A percentile compares a stretch with the other conserved stretches of the same genome.
Conservation (phyloP, 1,284 basidiomycete species). For the Melampsora larici-populina region DNA sequence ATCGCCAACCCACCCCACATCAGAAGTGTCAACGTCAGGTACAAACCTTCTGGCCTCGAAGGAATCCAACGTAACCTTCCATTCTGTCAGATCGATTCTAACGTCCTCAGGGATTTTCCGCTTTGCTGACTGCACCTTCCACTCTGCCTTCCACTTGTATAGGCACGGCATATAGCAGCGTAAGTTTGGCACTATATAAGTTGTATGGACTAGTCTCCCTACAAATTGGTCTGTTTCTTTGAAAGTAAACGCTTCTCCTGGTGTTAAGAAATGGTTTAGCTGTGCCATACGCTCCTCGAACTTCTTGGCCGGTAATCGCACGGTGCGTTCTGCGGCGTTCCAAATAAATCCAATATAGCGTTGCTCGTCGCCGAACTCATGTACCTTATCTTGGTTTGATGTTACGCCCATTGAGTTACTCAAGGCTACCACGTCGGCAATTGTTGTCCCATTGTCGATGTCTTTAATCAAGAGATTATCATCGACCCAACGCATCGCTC, state of each 20-base stretch:
- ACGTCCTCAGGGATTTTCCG: not conserved
- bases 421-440: not conserved
- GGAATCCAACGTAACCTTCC: not conserved
- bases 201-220: not conserved
- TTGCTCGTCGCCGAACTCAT: not conserved
- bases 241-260: not conserved
- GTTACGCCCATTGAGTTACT: not conserved
- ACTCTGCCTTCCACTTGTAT: not conserved
- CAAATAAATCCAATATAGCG: too few species aligned
- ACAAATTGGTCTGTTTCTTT: not conserved
- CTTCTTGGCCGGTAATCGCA: not conserved
- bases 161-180: too few species aligned
- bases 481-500: not conserved
- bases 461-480: too few species aligned
- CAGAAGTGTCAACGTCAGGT: not conserved
- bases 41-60: conserved; percentile 8
- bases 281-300: not conserved
- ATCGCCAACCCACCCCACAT: conserved; percentile 15
- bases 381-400: not conserved
- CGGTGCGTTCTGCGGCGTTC: not conserved
- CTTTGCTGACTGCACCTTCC: not conserved
- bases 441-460: not conserved
- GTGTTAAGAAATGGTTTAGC: not conserved
- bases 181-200: too few species aligned
- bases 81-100: not conserved